Evolutionary conservation across 179 eudicot genomes (phyloP), one percentile per base, ranked within the genome.

Genomic region (Corrigiola litoralis): DNA sequence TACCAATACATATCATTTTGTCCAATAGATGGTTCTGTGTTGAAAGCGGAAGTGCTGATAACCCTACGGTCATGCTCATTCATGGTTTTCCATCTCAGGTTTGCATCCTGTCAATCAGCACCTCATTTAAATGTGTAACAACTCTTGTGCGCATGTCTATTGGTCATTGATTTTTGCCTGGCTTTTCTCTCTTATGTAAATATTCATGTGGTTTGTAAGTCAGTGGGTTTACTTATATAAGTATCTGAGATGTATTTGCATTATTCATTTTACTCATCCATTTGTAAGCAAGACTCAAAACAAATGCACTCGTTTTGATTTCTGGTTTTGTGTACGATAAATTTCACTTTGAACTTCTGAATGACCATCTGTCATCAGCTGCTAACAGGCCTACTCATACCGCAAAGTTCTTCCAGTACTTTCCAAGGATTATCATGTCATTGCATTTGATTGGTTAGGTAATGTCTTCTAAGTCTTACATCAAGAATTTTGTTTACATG

Each of bases 11-110:
- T 84, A 69, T 84, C 65, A 65, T 82, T 82, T 80, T 76, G 80
- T 81, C 79, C 87, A 81, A 78, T 85, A 94, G 99, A 86, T 95
- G 99, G 99, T 95, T 95, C 72, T 91, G 89, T 81, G 77, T 91
- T 60, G 99, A 95, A 80, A 81, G 84, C 68, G 99, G 99, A 81
- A 91, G 74, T 71, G 52, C 78, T 64, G 85, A 73, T 46, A 86
- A 86, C 67, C 95, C 88, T 61, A 55, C 97, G 7, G 78, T 95
- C 50, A 24, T 95, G 56, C 84, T 91, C 71, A 84, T 88, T 72
- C 99, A 95, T 74, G 99, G 99, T 20, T 87, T 95, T 53, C 99
- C 99, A 53, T 95, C 99, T 61, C 99, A 95, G 90, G 99, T 94
- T 47, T 74, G 83, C 64, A 25, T 53, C 57, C 31, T 60, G 37